These are phyloP conservation scores for Cutaneotrichosporon sp. DNA, from an alignment of 1,284 basidiomycete genomes.

Conservation along the genomic window DNA sequence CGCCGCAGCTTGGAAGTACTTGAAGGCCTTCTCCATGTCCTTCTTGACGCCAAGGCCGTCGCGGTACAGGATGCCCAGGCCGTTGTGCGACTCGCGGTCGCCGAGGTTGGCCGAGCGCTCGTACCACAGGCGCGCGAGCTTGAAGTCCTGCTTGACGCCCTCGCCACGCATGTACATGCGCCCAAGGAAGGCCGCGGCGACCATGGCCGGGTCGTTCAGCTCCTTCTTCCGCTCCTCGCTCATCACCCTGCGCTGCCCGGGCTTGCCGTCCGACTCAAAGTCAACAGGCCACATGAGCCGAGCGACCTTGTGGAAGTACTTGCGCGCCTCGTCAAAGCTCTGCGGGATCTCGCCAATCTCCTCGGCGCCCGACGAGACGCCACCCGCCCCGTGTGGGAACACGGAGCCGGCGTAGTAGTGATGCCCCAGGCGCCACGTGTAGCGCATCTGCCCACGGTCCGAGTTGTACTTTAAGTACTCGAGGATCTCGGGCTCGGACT, in stretches of 20 bases:
- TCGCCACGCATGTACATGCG: conserved; percentile 94
- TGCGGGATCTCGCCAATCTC: conserved; percentile 77
- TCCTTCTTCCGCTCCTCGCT: conserved; percentile 50
- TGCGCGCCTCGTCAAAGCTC: conserved; percentile 70
- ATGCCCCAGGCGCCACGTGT: conserved; percentile 82
- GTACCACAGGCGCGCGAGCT: conserved; percentile 89
- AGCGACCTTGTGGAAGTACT: conserved; percentile 80
- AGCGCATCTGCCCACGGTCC: conserved; percentile 80
- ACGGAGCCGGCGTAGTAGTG: conserved; percentile 94
- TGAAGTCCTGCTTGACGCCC: conserved; percentile 76
- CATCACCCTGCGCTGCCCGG: conserved; percentile 58
- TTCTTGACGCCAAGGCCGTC: conserved; percentile 75
- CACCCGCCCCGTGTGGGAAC: conserved; percentile 62
- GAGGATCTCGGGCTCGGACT: conserved; percentile 87
- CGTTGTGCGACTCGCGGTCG: conserved; percentile 85
- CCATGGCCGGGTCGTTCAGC: conserved; percentile 61
- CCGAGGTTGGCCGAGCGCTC: conserved; percentile 76
- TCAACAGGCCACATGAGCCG: conserved; percentile 80
- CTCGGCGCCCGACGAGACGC: conserved; percentile 80
- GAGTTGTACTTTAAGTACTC: conserved; percentile 95
- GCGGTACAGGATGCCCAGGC: conserved; percentile 85
- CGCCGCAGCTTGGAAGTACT: conserved; percentile 79
- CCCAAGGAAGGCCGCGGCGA: conserved; percentile 79
- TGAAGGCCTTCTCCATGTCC: conserved; percentile 59
- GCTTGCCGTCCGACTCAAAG: conserved; percentile 49